Evolutionary conservation across 331 rosid species (phyloP), one percentile per base, ranked within the genome.

Genomic region (Acacia pycnantha): DNA sequence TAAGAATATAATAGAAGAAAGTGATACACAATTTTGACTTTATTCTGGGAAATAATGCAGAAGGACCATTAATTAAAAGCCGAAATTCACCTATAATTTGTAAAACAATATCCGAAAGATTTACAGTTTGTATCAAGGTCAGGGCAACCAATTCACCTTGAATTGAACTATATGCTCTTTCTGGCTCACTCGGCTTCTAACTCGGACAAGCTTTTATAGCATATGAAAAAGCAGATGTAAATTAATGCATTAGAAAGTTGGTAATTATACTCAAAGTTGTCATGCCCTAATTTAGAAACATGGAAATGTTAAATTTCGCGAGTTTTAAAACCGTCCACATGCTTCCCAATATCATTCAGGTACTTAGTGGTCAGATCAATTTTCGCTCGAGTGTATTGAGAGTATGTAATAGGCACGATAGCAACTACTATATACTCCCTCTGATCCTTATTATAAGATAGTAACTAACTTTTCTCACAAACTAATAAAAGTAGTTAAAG

Each of bases 261-360:
- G 67, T 77, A 73, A 77, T 37, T 6, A 37, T 37, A 51, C 73
- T 80, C 53, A 80, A 73, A 35, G 54, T 48, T 24, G 14, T 24
- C 65, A 62, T 81, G 5, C 56, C 24, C 70, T 35, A 29, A 73
- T 33, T 33, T 73, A 27, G 62, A 40, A 73, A 48, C 54, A 81
- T 50, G n/a, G 67, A 19, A 75, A 24, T 74, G 70, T 51, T 65
- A 67, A 15, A 22, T 64, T 65, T 59, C 50, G 73, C 14, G 27
- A 73, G 54, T 73, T 73, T 64, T 81, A n/a, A 65, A 81, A 74
- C 75, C 58, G 5, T 74, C 33, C 84, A 74, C 80, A 66, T 74
- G 84, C 46, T 13, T 31, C 19, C 35, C 13, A 6, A 18, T 43
- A 3, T 21, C 33, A 24, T 50, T 29, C 48, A 48, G 65, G 33